A percentile compares a stretch with the other conserved stretches of the same genome.
phyloP scores from a whole-genome alignment of 805 yeast species.

The Candida silvicultrix region DNA sequence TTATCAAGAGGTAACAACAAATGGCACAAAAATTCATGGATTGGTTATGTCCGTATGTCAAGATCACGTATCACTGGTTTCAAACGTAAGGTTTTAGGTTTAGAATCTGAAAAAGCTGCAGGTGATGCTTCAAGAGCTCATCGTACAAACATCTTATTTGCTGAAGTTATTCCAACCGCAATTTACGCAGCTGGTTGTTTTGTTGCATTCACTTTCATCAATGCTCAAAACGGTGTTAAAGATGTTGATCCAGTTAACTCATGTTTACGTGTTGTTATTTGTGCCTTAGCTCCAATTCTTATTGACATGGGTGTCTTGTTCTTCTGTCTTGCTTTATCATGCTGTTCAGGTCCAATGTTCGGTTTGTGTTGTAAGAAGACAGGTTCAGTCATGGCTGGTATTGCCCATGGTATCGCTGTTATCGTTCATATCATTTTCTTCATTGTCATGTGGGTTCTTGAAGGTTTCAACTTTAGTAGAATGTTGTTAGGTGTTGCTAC shows the following conservation, averaged over 20 bases:
- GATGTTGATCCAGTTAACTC: constrained; percentile 55
- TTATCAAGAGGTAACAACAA: constrained; percentile 85
- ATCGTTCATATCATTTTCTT: constrained; percentile 81
- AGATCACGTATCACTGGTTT: constrained; percentile 85
- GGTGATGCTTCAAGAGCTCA: constrained; percentile 84
- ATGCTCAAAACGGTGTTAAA: constrained; percentile 80
- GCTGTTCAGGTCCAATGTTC: constrained; percentile 96
- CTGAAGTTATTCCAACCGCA: constrained; percentile 67
- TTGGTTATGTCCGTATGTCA: constrained; percentile 73
- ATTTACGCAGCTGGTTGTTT: constrained; percentile 75
- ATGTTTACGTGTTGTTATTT: constrained; percentile 62
- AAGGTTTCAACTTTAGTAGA: constrained; percentile 84
- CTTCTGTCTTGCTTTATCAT: constrained; percentile 75
- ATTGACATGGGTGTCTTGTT: constrained; percentile 82
- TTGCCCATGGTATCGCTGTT: constrained; percentile 95
- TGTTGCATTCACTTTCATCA: constrained; percentile 73
- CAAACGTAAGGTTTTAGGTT: constrained; percentile 67
- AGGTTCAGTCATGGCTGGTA: constrained; percentile 89
- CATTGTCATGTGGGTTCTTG: constrained; percentile 95
- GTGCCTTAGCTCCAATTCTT: constrained; percentile 87
- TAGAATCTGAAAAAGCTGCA: constrained; percentile 73
- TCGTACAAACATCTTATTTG: constrained; percentile 62
- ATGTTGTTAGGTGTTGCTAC: constrained; percentile 83
- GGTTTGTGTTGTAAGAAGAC: constrained; percentile 96
- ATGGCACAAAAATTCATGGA: constrained; percentile 88